Evolutionary conservation across 768 basidiomycete genomes (phyloP).

Genomic region (Tephrocybe sp.): DNA sequence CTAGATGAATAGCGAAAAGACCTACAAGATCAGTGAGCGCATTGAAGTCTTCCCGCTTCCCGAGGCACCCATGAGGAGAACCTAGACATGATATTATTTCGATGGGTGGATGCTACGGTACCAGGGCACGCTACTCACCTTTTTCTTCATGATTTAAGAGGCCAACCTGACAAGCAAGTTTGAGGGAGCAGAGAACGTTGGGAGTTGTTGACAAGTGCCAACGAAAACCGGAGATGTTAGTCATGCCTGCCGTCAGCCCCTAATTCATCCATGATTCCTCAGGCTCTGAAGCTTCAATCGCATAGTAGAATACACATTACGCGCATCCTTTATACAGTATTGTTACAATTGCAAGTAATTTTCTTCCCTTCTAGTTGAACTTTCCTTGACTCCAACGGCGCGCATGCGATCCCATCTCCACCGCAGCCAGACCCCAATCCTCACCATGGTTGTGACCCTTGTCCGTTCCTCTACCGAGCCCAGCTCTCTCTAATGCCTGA

Average conservation of each 20-base stretch:
- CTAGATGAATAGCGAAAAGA: slow-evolving; percentile 14
- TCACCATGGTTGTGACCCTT: slow-evolving; percentile 97
- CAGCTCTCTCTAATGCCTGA: slow-evolving; percentile 94
- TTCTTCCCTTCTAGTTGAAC: slow-evolving; percentile 38
- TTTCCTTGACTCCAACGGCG: slow-evolving; percentile 71
- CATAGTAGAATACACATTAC: background rate
- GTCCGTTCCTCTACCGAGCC: slow-evolving; percentile 64
- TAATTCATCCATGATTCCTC: no score
- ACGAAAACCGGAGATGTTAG: slow-evolving; percentile 9
- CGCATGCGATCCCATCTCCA: slow-evolving; percentile 81
- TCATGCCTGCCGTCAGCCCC: background rate
- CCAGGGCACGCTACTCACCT: slow-evolving; percentile 36
- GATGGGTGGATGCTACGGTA: slow-evolving; percentile 11
- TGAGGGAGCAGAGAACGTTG: slow-evolving; percentile 8
- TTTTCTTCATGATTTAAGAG: slow-evolving; percentile 53
- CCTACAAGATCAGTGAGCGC: slow-evolving; percentile 98
- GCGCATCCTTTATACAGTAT: background rate
- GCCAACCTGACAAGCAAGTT: slow-evolving; percentile 11
- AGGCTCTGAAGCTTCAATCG: background rate
- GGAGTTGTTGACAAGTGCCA: slow-evolving; percentile 15
- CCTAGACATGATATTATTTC: slow-evolving; percentile 48
- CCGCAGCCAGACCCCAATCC: slow-evolving; percentile 96
- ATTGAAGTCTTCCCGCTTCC: slow-evolving; percentile 96
- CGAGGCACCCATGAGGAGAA: slow-evolving; percentile 96
- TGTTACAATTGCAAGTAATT: slow-evolving; percentile 8